A percentile compares a stretch with the other conserved stretches of the same genome.
Conservation (phyloP, 179 eudicot species). For the Spergularia azorica region DNA sequence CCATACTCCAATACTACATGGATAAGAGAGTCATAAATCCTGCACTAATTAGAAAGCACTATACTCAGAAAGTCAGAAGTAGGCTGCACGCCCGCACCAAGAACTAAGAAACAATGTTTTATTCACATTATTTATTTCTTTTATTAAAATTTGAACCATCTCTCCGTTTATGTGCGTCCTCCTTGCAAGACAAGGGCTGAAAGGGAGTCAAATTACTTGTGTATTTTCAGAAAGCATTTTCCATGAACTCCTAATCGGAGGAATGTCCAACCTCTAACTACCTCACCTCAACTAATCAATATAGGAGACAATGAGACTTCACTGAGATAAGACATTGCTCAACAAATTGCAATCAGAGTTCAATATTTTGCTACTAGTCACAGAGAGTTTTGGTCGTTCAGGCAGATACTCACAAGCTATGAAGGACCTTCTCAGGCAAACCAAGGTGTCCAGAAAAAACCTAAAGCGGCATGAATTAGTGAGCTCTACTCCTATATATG, state of each 20-base stretch:
- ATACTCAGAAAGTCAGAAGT: not conserved
- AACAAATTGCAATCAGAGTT: not conserved
- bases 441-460: not conserved
- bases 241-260: not conserved
- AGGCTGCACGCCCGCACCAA: not conserved
- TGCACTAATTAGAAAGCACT: not conserved
- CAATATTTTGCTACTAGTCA: not conserved
- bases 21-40: not conserved
- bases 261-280: not conserved
- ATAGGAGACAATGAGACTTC: not conserved
- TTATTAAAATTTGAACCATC: no score
- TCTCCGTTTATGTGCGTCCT: no score
- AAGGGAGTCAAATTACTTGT: not conserved
- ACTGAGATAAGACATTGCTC: not conserved
- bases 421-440: not conserved
- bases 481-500: not conserved
- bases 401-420: not conserved
- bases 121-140: no score
- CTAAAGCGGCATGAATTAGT: conserved; percentile 2
- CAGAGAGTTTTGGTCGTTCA: not conserved
- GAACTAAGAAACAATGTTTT: not conserved
- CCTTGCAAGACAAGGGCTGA: not conserved
- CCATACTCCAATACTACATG: not conserved
- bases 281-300: not conserved
- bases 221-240: not conserved